Evolutionary conservation across 352 stramenopile genomes (phyloP), one percentile per base, ranked within the genome.

Genomic region (Detonula confervacea): DNA sequence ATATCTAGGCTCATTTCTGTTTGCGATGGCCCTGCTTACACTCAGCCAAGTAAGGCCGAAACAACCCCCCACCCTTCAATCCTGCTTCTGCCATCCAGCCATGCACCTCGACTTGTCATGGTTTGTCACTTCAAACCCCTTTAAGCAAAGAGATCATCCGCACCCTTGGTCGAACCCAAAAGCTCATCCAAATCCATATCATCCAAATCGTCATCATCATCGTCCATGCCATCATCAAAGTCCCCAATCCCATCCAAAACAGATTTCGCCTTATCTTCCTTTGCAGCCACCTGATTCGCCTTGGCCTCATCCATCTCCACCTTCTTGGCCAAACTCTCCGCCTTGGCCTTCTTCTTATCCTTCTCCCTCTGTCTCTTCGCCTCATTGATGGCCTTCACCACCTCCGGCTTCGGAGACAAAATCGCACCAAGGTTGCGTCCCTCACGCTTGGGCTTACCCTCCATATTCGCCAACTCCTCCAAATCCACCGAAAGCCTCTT

Each of bases 81-180:
- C n/a, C n/a, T n/a, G n/a, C n/a, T n/a, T n/a, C n/a, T n/a, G n/a
- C n/a, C n/a, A n/a, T n/a, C n/a, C n/a, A n/a, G n/a, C n/a, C n/a
- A n/a, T n/a, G n/a, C n/a, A n/a, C n/a, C n/a, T n/a, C n/a, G n/a
- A n/a, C n/a, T n/a, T n/a, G n/a, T n/a, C n/a, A n/a, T n/a, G n/a
- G n/a, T n/a, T n/a, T n/a, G n/a, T 42, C 33, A 42, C 33, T 42
- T 5, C 33, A 42, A 42, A 42, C 33, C 46, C 24, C 25, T 60
- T 83, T 88, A 92, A 55, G 49, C 68, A 65, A 93, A 93, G 16
- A 93, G 75, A 80, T 91, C 83, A 78, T 91, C 83, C 11, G 86
- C 83, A 11, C 83, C 61, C 60, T 88, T 80, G 65, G 85, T 80
- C 30, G 73, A 75, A 70, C 88, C 88, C 42, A 93, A 77, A 14